These are phyloP conservation scores for Fraxinus latifolia DNA, from an alignment of 305 asterid species.

Conservation along the genomic window DNA sequence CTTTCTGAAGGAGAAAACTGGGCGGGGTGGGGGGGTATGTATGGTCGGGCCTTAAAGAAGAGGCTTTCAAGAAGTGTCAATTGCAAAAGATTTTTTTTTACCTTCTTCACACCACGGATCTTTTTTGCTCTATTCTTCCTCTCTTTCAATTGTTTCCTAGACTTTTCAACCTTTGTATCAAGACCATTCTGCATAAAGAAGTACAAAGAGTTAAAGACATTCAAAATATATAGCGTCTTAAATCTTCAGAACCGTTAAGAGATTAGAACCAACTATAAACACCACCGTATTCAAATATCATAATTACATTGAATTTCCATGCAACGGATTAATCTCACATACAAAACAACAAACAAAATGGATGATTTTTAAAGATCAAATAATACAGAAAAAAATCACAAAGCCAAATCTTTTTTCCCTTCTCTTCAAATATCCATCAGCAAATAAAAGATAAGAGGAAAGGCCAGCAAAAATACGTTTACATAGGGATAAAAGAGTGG, in stretches of 20 bases:
- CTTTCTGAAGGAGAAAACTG: not conserved
- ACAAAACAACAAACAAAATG: not conserved
- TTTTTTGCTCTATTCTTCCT: conserved; percentile 75
- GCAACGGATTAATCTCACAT: not conserved
- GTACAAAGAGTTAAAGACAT: not conserved
- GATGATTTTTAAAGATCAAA: not conserved
- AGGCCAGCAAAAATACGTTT: not conserved
- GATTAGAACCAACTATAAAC: not conserved
- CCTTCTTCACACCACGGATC: conserved; percentile 87
- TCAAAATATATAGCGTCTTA: not conserved
- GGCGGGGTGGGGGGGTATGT: not conserved
- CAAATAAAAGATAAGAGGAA: not conserved
- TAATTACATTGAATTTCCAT: not conserved
- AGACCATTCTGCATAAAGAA: conserved; percentile 58
- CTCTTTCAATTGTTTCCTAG: conserved; percentile 80
- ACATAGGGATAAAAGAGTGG: not conserved
- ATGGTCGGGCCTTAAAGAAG: not conserved
- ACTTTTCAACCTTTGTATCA: conserved; percentile 74
- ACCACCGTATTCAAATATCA: not conserved
- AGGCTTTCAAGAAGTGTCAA: not conserved
- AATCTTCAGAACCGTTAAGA: not conserved
- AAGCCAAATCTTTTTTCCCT: not conserved
- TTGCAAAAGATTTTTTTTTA: not conserved
- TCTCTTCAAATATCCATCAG: not conserved
- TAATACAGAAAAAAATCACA: not conserved